Base-by-base conservation (phyloP, 805 yeast genomes). In the Candida hispaniensis region DNA sequence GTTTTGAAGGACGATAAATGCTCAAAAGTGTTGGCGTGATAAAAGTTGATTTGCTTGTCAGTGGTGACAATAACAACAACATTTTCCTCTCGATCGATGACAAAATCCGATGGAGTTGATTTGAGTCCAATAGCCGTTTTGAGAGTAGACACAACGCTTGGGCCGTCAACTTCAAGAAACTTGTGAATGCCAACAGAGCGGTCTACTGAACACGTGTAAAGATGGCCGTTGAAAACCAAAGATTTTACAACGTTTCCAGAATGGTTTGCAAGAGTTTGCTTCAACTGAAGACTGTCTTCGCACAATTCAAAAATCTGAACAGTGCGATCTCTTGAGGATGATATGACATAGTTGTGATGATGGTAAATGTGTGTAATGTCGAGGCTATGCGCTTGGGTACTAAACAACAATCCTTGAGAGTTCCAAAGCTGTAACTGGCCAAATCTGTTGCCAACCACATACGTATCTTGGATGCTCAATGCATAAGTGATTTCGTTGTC, bases 121-220 rank as follows among this genome's bases (percentile, higher is more conserved):
- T 71, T 73, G 14, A 69, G 52, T 0, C 74, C 53, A 6, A 76
- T 54, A 8, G 8, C n/a, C 10, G 38, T 20, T 13, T 26, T 34
- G 15, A 25, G 24, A 5, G 38, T 30, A 9, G 36, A 21, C 36
- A 27, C 23, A 7, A 32, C 36, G 2, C 28, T n/a, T n/a, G n/a
- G n/a, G n/a, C n/a, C n/a, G n/a, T n/a, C n/a, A n/a, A n/a, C 28
- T 2, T 23, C 23, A 2, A 13, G 6, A 4, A 20, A 14, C 10
- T 51, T 45, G 51, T 75, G 79, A 4, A 75, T 51, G 0, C 79
- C 66, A 0, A 76, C 49, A 0, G 76, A 68, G 41, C 82, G 55
- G 51, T 77, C 83, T 1, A 75, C 61, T 0, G 83, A 74, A 28
- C 75, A 66, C 2, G 71, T 73, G 38, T 61, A 63, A 3, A 75